A percentile compares a stretch with the other conserved stretches of the same genome.
phyloP scores from a whole-genome alignment of 2,329 filamentous ascomycete genomes.

The Dactylellina haptotyla region DNA sequence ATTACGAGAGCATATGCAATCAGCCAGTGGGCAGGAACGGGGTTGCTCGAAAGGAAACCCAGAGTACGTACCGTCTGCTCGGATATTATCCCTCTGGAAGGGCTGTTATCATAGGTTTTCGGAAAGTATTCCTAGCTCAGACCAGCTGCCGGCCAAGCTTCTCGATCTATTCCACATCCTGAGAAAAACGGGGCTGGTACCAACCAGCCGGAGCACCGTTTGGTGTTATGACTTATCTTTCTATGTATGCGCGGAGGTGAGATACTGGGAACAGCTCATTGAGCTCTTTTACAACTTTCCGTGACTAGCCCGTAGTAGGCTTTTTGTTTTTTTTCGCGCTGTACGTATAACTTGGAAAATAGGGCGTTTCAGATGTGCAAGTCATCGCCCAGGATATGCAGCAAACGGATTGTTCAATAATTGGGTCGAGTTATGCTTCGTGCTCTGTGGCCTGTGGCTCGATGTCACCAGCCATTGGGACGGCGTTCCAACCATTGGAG shows the following conservation, averaged over 20 bases:
- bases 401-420: constrained; percentile 25
- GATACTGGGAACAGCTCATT: constrained; percentile 48
- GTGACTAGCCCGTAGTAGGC: constrained; percentile 32
- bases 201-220: constrained; percentile 33
- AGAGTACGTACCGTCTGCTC: constrained; percentile 50
- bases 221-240: constrained; percentile 48
- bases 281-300: constrained; percentile 35
- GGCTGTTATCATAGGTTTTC: constrained; percentile 15
- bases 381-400: constrained; percentile 43
- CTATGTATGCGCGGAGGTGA: constrained; percentile 30
- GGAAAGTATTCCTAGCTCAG: constrained; percentile 54
- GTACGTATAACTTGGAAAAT: constrained; percentile 39
- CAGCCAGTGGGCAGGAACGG: constrained; percentile 18
- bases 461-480: not conserved
- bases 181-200: constrained; percentile 47
- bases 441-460: not conserved
- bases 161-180: constrained; percentile 53
- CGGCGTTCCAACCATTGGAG: constrained; percentile 19
- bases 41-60: constrained; percentile 9
- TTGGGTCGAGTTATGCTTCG: not conserved
- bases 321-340: constrained; percentile 6
- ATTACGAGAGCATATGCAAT: constrained; percentile 55
- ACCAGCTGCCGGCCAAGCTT: constrained; percentile 52
- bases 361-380: constrained; percentile 54
- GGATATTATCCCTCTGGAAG: constrained; percentile 40